phyloP scores from a whole-genome alignment of 306 rosid genomes.

The Malus fusca region DNA sequence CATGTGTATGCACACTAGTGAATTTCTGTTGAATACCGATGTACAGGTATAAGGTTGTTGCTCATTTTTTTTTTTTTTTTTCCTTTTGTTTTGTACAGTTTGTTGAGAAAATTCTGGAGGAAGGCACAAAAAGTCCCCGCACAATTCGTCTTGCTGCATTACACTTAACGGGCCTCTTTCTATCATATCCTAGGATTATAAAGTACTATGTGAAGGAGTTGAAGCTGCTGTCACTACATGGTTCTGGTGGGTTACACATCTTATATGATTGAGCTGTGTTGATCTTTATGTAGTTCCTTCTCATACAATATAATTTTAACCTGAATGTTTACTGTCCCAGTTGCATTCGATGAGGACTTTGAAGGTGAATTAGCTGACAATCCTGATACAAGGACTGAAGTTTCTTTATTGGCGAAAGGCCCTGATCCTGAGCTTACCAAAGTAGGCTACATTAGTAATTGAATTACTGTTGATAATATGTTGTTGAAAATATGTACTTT shows the following conservation, averaged over 20 bases:
- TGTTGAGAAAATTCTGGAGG: slow-evolving; percentile 71
- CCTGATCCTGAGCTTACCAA: slow-evolving; percentile 77
- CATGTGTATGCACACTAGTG: not conserved
- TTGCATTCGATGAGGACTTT: slow-evolving; percentile 98
- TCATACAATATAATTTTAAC: slow-evolving; percentile 7
- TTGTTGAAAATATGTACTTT: too few relatives aligned
- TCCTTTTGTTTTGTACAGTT: slow-evolving; percentile 37
- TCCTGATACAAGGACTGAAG: slow-evolving; percentile 62
- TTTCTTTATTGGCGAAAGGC: slow-evolving; percentile 62
- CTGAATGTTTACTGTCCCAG: slow-evolving; percentile 33
- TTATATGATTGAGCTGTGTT: not conserved
- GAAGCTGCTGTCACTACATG: slow-evolving; percentile 72
- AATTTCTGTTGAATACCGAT: not conserved
- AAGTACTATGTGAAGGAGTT: slow-evolving; percentile 76
- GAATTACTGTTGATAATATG: not conserved
- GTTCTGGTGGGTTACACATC: slow-evolving; percentile 57
- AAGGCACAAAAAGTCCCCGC: slow-evolving; percentile 91
- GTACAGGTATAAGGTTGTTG: not conserved
- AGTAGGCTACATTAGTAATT: slow-evolving; percentile 35
- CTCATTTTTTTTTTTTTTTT: not conserved
- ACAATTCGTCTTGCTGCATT: slow-evolving; percentile 96
- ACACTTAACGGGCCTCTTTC: slow-evolving; percentile 86
- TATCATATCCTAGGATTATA: slow-evolving; percentile 66
- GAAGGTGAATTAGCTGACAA: slow-evolving; percentile 88
- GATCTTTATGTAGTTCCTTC: slow-evolving; percentile 8